Percentiles rank a stretch among this genome's conserved stretches.
These are phyloP conservation scores for Diaporthe sp. DNA, from an alignment of 2,329 filamentous ascomycete species.

Conservation along the genomic window DNA sequence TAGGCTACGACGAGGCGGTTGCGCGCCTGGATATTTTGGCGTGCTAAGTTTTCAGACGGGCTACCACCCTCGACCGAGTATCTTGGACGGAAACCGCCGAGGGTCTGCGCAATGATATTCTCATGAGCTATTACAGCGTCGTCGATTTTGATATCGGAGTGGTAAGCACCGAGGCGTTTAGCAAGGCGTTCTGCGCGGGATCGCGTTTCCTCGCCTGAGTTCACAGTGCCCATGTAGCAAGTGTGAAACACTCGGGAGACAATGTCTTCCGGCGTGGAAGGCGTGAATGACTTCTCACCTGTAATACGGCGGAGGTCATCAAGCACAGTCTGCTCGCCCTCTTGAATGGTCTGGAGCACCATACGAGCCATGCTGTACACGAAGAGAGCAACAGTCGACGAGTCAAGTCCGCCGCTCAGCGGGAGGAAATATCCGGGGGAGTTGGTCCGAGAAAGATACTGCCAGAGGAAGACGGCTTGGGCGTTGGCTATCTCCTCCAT, in stretches of 20 bases:
- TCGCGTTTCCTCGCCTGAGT: conserved; percentile 71
- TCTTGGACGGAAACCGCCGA: conserved; percentile 49
- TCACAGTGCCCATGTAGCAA: conserved; percentile 73
- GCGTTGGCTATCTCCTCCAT: conserved; percentile 52
- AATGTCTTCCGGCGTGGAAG: conserved; percentile 41
- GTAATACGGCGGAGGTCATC: conserved; percentile 42
- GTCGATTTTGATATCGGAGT: conserved; percentile 81
- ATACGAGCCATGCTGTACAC: conserved; percentile 44
- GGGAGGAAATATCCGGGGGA: conserved; percentile 43
- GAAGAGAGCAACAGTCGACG: conserved; percentile 43
- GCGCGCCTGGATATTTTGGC: conserved; percentile 79
- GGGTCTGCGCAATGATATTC: conserved; percentile 47
- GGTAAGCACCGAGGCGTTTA: conserved; percentile 75
- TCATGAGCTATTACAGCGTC: conserved; percentile 70
- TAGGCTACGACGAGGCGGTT: conserved; percentile 76
- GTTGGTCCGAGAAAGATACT: conserved; percentile 43
- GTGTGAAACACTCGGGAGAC: conserved; percentile 51
- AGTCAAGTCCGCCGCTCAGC: conserved; percentile 44
- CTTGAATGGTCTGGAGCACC: conserved; percentile 41
- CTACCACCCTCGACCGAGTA: conserved; percentile 72
- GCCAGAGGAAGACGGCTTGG: conserved; percentile 45
- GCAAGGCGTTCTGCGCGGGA: conserved; percentile 72
- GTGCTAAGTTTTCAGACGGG: conserved; percentile 70
- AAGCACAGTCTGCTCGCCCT: conserved; percentile 41
- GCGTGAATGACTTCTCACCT: conserved; percentile 39